Evolutionary conservation across 139 green algal species (phyloP), one percentile per base, ranked within the genome.

Genomic region (Zygnema circumcarinatum): DNA sequence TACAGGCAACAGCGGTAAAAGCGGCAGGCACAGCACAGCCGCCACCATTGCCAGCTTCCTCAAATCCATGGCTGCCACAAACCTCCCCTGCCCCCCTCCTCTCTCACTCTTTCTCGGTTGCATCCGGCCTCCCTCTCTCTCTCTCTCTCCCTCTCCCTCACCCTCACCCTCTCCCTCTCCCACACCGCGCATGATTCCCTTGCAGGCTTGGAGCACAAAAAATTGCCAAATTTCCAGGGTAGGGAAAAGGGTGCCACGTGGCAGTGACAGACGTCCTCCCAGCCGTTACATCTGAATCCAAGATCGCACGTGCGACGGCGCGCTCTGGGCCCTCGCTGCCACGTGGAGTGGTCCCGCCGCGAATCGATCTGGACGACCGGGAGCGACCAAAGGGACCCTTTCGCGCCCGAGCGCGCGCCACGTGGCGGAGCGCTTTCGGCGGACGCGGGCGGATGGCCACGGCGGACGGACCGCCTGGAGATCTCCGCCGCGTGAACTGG

Each of bases 81-180:
- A 32, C 73, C 33, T 56, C 25, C 31, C 73, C 73, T 80, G 29
- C 33, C 73, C 67, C 33, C 33, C 33, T 69, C 67, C 73, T 25
- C 73, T 69, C 29, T 25, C 73, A n/a, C 29, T 25, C 67, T 80
- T 56, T 80, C 73, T 80, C 33, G 42, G 22, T 69, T 80, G 73
- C 73, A 75, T 80, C 33, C 73, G 22, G 22, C 33, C 25, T 25
- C 73, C 73, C 73, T 80, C 73, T 69, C 73, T 80, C 31, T 80
- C 31, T 69, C 67, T 69, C 73, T 80, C 33, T 80, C 31, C 73
- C 31, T 80, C 33, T n/a, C 22, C 73, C 67, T 25, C 67, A n/a
- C 33, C 73, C 73, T 25, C 73, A 72, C 73, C 33, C 73, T 80
- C 31, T 80, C 67, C 25, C 73, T 80, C 73, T 69, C 33, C 73